Base-by-base conservation (phyloP, 805 yeast genomes). In the Yamadazyma sp. region DNA sequence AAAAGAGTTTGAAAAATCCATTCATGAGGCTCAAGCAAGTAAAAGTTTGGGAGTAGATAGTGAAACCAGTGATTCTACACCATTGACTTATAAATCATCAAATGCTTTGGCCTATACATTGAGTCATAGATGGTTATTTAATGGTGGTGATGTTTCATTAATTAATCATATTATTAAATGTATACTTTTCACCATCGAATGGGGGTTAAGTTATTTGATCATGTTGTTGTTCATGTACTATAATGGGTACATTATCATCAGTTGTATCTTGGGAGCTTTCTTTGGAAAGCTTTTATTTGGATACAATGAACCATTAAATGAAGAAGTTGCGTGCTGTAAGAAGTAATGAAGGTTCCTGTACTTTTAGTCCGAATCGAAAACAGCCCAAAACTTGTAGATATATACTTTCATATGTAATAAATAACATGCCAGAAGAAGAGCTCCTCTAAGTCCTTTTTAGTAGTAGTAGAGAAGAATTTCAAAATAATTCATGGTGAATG, bases 211-310 rank as follows among this genome's bases (percentile, higher is more conserved):
- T 3, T 81, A 80, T 55, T 55, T 81, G 33, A 73, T 81, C 49
- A 82, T 80, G 84, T 68, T 82, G 62, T 59, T 82, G 47, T 80
- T 80, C 63, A 81, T 82, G 87, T 80, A 80, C 63, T 81, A 77
- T 62, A 81, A 80, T 49, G 86, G 86, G 11, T 80, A 78, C 51
- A 66, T 80, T 24, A 73, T 79, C 40, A 76, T 81, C 39, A 70
- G 78, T 8, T 79, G 82, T 56, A 66, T 79, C 33, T 53, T 80
- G 23, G 86, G 85, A 6, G 82, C 81, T 2, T 56, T 78, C 19
- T 49, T 79, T 35, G 86, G 85, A 1, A 72, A 73, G 52, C 49
- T 78, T 22, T 36, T 79, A 18, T 76, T 80, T 60, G 63, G 72
- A 19, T 62, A 64, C 41, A 56, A 45, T 29, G 80, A 75, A 39